phyloP scores from a whole-genome alignment of 2,329 filamentous ascomycete species.

The Ceratocystis diversiconidia region DNA sequence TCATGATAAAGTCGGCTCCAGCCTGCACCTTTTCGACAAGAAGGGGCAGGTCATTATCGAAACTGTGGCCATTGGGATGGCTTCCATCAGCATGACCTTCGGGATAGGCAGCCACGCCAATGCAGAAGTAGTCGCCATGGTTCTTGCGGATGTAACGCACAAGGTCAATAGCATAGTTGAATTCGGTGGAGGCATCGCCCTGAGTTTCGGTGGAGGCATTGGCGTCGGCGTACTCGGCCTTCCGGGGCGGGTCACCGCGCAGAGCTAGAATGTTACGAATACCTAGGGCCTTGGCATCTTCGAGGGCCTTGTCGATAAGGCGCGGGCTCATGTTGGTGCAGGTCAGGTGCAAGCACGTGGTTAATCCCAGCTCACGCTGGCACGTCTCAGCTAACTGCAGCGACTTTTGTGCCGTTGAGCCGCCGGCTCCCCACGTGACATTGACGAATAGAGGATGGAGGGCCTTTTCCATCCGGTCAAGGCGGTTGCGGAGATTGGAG shows the following conservation, averaged over 20 bases:
- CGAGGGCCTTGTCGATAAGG: slow-evolving; percentile 75
- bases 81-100: slow-evolving; percentile 90
- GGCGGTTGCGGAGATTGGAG: slow-evolving; percentile 79
- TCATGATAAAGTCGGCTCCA: slow-evolving; percentile 97
- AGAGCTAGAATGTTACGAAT: slow-evolving; percentile 89
- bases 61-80: slow-evolving; percentile 53
- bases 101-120: slow-evolving; percentile 88
- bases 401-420: slow-evolving; percentile 79
- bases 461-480: slow-evolving; percentile 88
- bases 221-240: slow-evolving; percentile 68
- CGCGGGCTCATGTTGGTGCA: slow-evolving; percentile 93
- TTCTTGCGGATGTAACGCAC: slow-evolving; percentile 75
- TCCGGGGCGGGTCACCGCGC: slow-evolving; percentile 77
- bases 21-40: slow-evolving; percentile 81
- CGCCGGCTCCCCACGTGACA: slow-evolving; percentile 94
- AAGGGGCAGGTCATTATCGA: slow-evolving; percentile 74
- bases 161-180: slow-evolving; percentile 77
- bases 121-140: slow-evolving; percentile 89
- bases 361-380: slow-evolving; percentile 79
- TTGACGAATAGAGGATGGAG: slow-evolving; percentile 89
- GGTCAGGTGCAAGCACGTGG: slow-evolving; percentile 88
- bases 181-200: slow-evolving; percentile 56
- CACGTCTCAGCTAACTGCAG: slow-evolving; percentile 91
- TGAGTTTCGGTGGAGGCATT: slow-evolving; percentile 44
- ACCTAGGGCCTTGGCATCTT: slow-evolving; percentile 78